A percentile compares a stretch with the other conserved stretches of the same genome.
These are phyloP conservation scores for Eucalyptus regnans DNA, from an alignment of 345 rosid genomes.

Conservation along the genomic window DNA sequence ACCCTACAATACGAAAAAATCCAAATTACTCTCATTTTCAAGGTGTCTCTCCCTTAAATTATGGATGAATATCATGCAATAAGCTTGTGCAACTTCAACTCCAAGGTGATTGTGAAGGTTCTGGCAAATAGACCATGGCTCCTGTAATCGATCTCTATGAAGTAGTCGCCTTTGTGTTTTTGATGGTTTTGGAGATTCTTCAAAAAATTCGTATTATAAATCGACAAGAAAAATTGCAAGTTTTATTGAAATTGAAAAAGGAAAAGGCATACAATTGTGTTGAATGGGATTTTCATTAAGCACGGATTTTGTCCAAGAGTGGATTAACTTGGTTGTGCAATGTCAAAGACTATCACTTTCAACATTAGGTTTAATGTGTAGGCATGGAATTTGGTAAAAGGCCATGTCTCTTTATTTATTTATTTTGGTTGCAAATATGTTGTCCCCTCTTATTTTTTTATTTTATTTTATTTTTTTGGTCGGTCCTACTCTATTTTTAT, in stretches of 20 bases:
- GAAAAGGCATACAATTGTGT: background rate
- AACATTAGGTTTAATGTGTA: background rate
- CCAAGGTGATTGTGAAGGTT: background rate
- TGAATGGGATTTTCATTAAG: background rate
- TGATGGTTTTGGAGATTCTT: background rate
- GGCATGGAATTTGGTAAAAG: background rate
- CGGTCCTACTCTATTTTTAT: no score
- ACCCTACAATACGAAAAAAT: background rate
- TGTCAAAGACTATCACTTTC: background rate
- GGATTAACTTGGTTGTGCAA: background rate
- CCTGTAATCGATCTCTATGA: background rate
- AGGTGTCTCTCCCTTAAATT: background rate
- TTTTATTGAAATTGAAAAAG: background rate
- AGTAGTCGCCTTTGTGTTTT: background rate
- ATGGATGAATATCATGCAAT: background rate
- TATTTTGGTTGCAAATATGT: background rate
- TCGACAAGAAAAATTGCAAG: background rate
- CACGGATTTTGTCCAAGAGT: background rate
- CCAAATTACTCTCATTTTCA: background rate
- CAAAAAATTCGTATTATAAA: background rate
- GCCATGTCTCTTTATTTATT: background rate
- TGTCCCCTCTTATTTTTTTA: background rate
- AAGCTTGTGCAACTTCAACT: background rate
- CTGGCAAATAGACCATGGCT: background rate
- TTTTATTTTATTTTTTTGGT: no score